These are phyloP conservation scores for Vicia villosa DNA, from an alignment of 306 rosid species.

Conservation along the genomic window DNA sequence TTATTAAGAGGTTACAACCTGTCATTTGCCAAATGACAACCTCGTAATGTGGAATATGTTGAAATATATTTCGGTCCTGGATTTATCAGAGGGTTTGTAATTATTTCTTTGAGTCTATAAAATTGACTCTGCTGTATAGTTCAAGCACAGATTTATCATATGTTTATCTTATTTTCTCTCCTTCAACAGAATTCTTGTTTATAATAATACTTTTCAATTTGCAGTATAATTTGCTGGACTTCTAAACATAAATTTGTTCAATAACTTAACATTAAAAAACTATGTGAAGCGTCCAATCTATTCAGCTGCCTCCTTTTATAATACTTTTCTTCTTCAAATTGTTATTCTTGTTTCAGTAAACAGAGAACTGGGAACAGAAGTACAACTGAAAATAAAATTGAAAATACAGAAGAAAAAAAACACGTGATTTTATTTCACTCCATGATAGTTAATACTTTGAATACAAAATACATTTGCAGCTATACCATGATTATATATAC, in stretches of 20 bases:
- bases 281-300: no score
- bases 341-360: no score
- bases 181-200: background rate
- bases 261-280: background rate
- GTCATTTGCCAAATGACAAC: slow-evolving; percentile 3
- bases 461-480: slow-evolving; percentile 26
- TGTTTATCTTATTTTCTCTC: no score
- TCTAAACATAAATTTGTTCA: background rate
- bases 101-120: no score
- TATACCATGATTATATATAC: slow-evolving; percentile 15
- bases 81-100: no score
- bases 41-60: slow-evolving; percentile 8
- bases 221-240: background rate
- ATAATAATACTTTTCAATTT: slow-evolving; percentile 6
- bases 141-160: no score
- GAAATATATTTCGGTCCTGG: no score
- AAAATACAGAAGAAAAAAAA: background rate
- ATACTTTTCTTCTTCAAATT: no score
- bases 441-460: slow-evolving; percentile 30
- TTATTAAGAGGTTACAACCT: background rate
- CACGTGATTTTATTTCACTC: slow-evolving; percentile 34
- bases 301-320: no score
- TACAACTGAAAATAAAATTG: background rate
- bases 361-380: background rate
- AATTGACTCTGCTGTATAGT: no score